Evolutionary conservation across 768 basidiomycete species (phyloP), one percentile per base, ranked within the genome.

Genomic region (Kwoniella dendrophila): DNA sequence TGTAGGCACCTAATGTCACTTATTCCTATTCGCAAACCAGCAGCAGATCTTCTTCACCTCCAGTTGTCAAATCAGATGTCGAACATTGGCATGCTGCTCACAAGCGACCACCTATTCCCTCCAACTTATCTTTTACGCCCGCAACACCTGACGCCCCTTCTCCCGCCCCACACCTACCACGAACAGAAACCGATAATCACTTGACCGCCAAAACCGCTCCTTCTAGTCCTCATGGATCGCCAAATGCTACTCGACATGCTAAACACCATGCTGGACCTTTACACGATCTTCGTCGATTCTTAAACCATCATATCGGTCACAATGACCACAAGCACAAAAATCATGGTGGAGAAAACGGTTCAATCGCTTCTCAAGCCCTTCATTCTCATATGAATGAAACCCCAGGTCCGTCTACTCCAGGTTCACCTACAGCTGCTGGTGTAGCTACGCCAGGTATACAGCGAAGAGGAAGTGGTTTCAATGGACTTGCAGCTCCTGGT

Each of bases 211-310:
- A 67, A 48, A 75, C 76, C 8, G 77, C 78, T 22, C 71, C 74
- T 2, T 72, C 68, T 40, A 71, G 72, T 36, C 78, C 79, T 3
- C 73, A 75, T 40, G 67, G 63, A 20, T 74, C 77, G 29, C 72
- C 72, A n/a, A 66, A 63, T 18, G 72, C 78, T 14, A 79, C 80
- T 4, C 67, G 81, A 27, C 79, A 79, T 55, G 59, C 73, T 18
- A 81, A 83, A 63, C 72, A 79, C 38, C 79, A 81, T 66, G 82
- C 83, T 59, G 88, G 91, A 0, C 89, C 92, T 2, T 84, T 98
- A 52, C 87, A 90, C 80, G 94, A 97, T 79, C 86, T 97, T 73
- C 92, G 92, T 77, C 89, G 93, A 29, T 96, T 98, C 82, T 85
- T 99, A 66, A 90, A 95, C 81, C 86, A 90, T 80, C 92, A 95